Evolutionary conservation across 768 basidiomycete genomes (phyloP).

Genomic region (Russula brevipes): DNA sequence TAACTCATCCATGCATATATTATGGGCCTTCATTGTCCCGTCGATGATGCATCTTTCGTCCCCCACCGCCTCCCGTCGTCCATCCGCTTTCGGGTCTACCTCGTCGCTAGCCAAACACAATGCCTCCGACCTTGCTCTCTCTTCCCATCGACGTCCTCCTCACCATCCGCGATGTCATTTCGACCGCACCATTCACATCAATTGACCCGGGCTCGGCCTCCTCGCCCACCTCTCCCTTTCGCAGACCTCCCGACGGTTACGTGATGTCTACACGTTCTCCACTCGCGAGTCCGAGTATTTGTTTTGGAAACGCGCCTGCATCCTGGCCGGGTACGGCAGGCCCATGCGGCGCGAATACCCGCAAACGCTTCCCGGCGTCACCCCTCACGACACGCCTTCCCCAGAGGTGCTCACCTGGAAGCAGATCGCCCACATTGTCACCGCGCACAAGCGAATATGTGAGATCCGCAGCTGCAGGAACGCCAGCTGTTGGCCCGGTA

Average conservation of each 20-base stretch:
- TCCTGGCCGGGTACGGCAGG: conserved; percentile 21
- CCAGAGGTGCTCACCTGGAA: conserved; percentile 22
- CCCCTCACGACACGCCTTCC: not conserved
- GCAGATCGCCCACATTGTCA: conserved; percentile 20
- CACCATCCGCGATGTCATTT: conserved; percentile 25
- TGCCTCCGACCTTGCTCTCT: conserved; percentile 16
- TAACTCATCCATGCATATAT: conserved; percentile 7
- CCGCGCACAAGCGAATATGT: conserved; percentile 19
- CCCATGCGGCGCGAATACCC: conserved; percentile 25
- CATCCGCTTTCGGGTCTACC: not conserved
- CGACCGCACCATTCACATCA: conserved; percentile 10
- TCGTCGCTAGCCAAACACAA: not conserved
- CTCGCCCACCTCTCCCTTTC: conserved; percentile 23
- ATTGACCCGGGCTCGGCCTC: conserved; percentile 20
- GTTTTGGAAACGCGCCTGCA: conserved; percentile 25
- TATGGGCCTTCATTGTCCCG: not conserved
- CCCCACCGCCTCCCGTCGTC: conserved; percentile 8
- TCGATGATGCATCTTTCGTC: conserved; percentile 7
- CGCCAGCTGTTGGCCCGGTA: conserved; percentile 22
- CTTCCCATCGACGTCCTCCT: conserved; percentile 25
- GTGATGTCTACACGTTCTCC: conserved; percentile 20
- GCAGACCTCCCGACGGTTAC: conserved; percentile 17
- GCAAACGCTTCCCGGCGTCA: conserved; percentile 6
- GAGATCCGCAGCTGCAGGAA: conserved; percentile 27
- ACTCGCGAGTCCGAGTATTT: conserved; percentile 13